Conservation (phyloP, 805 yeast genomes). For the Metschnikowia picachoensis region DNA sequence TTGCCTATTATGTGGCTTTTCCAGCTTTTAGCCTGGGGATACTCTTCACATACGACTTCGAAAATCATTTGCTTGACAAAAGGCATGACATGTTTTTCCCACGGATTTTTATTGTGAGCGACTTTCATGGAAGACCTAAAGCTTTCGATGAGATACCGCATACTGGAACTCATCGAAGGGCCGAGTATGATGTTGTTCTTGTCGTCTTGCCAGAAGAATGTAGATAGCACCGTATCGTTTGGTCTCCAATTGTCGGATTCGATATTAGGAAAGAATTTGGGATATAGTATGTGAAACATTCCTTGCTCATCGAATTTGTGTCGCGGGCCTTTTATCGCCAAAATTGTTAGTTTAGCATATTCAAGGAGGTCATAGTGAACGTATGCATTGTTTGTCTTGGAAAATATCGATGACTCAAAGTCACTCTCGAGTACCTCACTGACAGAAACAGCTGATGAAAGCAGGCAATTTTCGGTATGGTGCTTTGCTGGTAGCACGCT, state of each 20-base stretch:
- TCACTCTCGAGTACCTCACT: conserved; percentile 15
- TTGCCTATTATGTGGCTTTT: conserved; percentile 9
- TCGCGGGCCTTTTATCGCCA: conserved; percentile 39
- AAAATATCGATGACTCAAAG: conserved; percentile 19
- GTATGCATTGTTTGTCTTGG: conserved; percentile 27
- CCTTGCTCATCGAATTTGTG: conserved; percentile 39
- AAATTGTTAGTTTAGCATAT: conserved; percentile 36
- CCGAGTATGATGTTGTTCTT: conserved; percentile 13
- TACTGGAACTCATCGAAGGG: conserved; percentile 20
- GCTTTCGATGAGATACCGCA: conserved; percentile 17
- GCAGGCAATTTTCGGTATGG: too few species aligned
- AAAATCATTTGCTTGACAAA: conserved; percentile 26
- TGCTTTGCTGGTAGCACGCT: neutral
- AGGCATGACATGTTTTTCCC: conserved; percentile 30
- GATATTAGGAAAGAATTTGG: conserved; percentile 40
- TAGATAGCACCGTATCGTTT: conserved; percentile 15
- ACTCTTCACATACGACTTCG: conserved; percentile 28
- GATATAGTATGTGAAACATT: conserved; percentile 41
- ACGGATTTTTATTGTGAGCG: conserved; percentile 20
- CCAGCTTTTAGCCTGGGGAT: conserved; percentile 14
- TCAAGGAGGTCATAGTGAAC: conserved; percentile 35
- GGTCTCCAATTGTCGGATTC: conserved; percentile 42
- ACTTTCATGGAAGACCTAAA: conserved; percentile 29
- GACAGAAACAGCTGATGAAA: conserved; percentile 1
- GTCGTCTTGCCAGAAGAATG: conserved; percentile 15